Evolutionary conservation across 306 rosid genomes (phyloP).

Genomic region (Styphnolobium japonicum): DNA sequence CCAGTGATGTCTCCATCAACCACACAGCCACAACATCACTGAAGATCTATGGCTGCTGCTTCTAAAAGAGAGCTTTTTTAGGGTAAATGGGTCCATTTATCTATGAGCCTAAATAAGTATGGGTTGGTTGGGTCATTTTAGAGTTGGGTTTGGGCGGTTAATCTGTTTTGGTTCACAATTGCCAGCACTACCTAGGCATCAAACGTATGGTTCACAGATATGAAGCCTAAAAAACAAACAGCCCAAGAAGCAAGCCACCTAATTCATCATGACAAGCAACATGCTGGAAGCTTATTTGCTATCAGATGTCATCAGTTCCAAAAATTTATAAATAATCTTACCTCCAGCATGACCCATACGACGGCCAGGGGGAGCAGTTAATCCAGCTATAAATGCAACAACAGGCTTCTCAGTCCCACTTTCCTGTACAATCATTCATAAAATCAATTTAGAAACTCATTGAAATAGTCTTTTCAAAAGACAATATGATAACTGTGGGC

Average conservation of each 20-base stretch:
- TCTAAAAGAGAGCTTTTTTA: too few relatives aligned
- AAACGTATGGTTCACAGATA: too few relatives aligned
- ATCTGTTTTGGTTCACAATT: too few relatives aligned
- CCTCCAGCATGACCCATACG: conserved; percentile 99
- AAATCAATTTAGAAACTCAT: conserved; percentile 13
- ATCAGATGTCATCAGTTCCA: not conserved
- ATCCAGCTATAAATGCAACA: conserved; percentile 97
- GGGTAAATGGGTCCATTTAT: too few relatives aligned
- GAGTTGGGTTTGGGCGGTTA: too few relatives aligned
- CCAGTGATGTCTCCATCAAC: too few relatives aligned
- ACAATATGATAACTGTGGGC: not conserved
- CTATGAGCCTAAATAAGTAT: too few relatives aligned
- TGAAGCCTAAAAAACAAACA: too few relatives aligned
- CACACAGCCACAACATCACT: too few relatives aligned
- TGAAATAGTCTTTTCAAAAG: not conserved
- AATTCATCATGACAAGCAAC: not conserved
- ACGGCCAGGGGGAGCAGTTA: conserved; percentile 99
- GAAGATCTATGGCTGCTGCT: too few relatives aligned
- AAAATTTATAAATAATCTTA: conserved; percentile 22
- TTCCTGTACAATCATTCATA: conserved; percentile 53
- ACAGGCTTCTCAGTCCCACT: conserved; percentile 96
- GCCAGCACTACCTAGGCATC: too few relatives aligned
- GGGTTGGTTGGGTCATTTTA: too few relatives aligned
- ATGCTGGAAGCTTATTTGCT: not conserved
- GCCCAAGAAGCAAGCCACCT: not conserved